phyloP scores from a whole-genome alignment of 2,329 filamentous ascomycete species.

The Dactylonectria estremocensis region DNA sequence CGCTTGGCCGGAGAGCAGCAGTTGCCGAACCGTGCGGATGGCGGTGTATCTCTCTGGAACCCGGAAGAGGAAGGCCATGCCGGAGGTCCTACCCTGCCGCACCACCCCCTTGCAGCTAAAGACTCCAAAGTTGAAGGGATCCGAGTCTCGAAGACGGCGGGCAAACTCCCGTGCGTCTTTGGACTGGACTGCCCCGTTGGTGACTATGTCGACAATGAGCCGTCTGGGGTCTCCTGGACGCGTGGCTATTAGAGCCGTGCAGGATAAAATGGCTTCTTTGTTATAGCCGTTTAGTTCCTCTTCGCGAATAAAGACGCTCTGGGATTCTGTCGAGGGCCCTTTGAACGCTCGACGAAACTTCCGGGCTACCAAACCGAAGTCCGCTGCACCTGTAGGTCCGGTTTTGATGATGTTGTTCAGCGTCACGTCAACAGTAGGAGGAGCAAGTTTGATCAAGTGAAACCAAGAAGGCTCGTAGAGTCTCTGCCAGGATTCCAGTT shows the following conservation, averaged over 20 bases:
- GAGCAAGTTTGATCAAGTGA: too few relatives aligned
- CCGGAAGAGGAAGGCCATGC: slow-evolving; percentile 22
- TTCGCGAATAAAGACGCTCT: slow-evolving; percentile 9
- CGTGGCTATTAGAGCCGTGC: slow-evolving; percentile 10
- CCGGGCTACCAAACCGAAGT: slow-evolving; percentile 4
- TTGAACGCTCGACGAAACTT: slow-evolving; percentile 17
- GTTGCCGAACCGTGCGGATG: slow-evolving; percentile 17
- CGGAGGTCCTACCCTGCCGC: slow-evolving; percentile 4
- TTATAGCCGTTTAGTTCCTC: slow-evolving; percentile 2
- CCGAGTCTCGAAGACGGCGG: slow-evolving; percentile 16
- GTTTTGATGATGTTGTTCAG: neutral
- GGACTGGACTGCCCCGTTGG: slow-evolving; percentile 10
- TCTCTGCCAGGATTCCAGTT: slow-evolving; percentile 24
- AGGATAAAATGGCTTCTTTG: slow-evolving; percentile 12
- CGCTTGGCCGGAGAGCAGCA: neutral
- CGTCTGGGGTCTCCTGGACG: slow-evolving; percentile 9
- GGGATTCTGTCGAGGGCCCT: slow-evolving; percentile 8
- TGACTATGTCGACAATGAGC: slow-evolving; percentile 12
- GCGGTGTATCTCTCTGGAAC: slow-evolving; percentile 13
- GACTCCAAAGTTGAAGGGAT: slow-evolving; percentile 19
- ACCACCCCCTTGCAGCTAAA: slow-evolving; percentile 25
- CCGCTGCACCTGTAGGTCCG: slow-evolving; percentile 1
- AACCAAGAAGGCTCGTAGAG: slow-evolving; percentile 28
- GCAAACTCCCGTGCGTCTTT: slow-evolving; percentile 22
- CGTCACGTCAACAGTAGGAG: slow-evolving; percentile 2